Conservation (phyloP, 176 grass and related monocot species). For the Zea luxurians region DNA sequence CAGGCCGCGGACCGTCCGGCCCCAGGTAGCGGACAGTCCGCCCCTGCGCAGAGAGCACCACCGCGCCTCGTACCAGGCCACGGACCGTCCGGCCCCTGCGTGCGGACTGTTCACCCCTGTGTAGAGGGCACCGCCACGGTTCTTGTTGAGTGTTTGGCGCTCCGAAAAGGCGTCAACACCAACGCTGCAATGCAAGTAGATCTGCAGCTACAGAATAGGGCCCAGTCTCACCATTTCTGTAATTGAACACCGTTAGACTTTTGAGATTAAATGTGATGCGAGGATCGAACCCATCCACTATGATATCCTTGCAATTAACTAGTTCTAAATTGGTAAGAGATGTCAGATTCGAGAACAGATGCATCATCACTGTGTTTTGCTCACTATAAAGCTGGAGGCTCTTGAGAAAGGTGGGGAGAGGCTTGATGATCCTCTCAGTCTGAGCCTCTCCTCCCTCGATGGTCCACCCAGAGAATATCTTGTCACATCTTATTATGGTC, state of each 20-base stretch:
- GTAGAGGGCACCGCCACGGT: no score
- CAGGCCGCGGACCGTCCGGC: no score
- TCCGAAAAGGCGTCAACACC: no score
- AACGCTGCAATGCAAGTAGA: no score
- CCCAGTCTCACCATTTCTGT: background rate
- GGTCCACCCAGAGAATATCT: background rate
- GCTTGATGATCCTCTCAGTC: background rate
- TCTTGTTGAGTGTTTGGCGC: no score
- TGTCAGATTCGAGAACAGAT: background rate
- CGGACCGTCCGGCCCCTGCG: no score
- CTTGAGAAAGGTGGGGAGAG: background rate
- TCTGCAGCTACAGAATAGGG: background rate
- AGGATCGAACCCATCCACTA: background rate
- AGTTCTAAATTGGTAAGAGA: background rate
- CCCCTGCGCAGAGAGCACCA: no score
- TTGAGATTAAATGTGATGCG: background rate
- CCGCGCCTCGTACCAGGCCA: no score
- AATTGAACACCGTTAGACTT: rapidly evolving
- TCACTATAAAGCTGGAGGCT: rapidly evolving
- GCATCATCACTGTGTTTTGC: background rate
- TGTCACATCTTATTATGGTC: rapidly evolving
- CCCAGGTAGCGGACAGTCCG: no score
- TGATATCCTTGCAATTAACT: background rate
- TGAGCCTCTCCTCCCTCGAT: background rate
- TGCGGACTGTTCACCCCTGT: no score